Evolutionary conservation across 768 basidiomycete species (phyloP).

Genomic region (Amanita pseudoporphyria): DNA sequence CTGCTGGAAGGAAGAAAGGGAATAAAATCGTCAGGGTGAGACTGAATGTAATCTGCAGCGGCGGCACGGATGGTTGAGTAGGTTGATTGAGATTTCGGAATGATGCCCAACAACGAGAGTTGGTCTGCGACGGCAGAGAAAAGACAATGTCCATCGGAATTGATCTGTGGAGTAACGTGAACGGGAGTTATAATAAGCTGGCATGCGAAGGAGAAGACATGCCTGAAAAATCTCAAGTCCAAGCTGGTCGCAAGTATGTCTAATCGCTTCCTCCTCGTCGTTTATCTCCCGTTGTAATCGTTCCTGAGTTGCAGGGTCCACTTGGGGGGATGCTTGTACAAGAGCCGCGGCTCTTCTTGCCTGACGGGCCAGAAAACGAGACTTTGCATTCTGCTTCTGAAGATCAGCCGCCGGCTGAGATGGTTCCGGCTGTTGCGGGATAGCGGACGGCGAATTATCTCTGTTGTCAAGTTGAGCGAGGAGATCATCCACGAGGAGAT

Average conservation of each 20-base stretch:
- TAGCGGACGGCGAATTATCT: slow-evolving; percentile 29
- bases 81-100: slow-evolving; percentile 48
- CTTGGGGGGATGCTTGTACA: slow-evolving; percentile 39
- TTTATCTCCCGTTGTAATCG: slow-evolving; percentile 53
- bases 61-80: slow-evolving; percentile 52
- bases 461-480: slow-evolving; percentile 66
- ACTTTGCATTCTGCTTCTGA: slow-evolving; percentile 48
- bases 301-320: slow-evolving; percentile 51
- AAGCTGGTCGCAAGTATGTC: slow-evolving; percentile 53
- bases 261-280: slow-evolving; percentile 60
- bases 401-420: slow-evolving; percentile 25
- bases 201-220: neutral
- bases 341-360: slow-evolving; percentile 63
- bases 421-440: slow-evolving; percentile 34
- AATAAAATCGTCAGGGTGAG: slow-evolving; percentile 83
- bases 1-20: slow-evolving; percentile 85
- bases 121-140: slow-evolving; percentile 95
- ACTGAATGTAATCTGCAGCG: slow-evolving; percentile 74
- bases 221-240: neutral
- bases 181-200: neutral
- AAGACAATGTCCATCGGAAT: slow-evolving; percentile 93
- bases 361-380: slow-evolving; percentile 64
- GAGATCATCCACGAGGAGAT: slow-evolving; percentile 65
- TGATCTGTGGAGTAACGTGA: slow-evolving; percentile 45
- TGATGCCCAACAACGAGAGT: slow-evolving; percentile 58